These are phyloP conservation scores for Cryphonectria radicalis DNA, from an alignment of 2,329 filamentous ascomycete genomes.

Conservation along the genomic window DNA sequence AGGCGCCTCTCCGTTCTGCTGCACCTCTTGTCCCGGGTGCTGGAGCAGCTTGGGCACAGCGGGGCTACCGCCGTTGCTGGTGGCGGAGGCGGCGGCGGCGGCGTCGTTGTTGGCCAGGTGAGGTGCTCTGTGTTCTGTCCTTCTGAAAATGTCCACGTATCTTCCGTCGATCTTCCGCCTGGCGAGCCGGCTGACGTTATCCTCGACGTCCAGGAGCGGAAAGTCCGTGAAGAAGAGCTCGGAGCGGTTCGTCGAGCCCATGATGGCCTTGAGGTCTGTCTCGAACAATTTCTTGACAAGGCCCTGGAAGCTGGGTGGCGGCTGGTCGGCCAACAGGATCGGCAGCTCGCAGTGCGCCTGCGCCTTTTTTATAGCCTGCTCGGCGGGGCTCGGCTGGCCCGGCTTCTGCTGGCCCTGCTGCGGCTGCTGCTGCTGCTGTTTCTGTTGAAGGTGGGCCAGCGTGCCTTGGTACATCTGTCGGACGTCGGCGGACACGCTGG, in stretches of 20 bases:
- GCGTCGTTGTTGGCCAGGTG: conserved; percentile 36
- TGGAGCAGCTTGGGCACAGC: conserved; percentile 13
- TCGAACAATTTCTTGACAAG: conserved; percentile 70
- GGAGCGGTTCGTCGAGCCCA: conserved; percentile 64
- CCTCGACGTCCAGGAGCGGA: conserved; percentile 67
- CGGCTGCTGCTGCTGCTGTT: conserved; percentile 52
- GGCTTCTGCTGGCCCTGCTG: conserved; percentile 44
- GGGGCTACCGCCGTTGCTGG: neutral
- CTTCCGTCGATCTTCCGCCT: conserved; percentile 42
- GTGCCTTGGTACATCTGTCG: conserved; percentile 54
- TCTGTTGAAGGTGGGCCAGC: conserved; percentile 49
- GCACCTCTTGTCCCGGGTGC: conserved; percentile 18
- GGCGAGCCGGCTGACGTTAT: conserved; percentile 55
- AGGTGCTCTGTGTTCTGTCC: conserved; percentile 62
- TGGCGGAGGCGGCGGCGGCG: too few relatives aligned
- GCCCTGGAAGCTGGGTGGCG: conserved; percentile 51
- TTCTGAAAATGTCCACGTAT: conserved; percentile 62
- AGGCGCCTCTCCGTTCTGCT: conserved; percentile 48
- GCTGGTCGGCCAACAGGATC: conserved; percentile 54
- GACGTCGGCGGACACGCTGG: conserved; percentile 52
- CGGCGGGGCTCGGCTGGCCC: conserved; percentile 40
- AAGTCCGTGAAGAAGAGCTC: conserved; percentile 76
- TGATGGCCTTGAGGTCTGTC: conserved; percentile 61
- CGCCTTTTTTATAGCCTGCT: conserved; percentile 49
- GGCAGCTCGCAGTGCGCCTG: conserved; percentile 56